Evolutionary conservation across 495 filamentous ascomycete species (phyloP).

Genomic region (Neurospora sp.): DNA sequence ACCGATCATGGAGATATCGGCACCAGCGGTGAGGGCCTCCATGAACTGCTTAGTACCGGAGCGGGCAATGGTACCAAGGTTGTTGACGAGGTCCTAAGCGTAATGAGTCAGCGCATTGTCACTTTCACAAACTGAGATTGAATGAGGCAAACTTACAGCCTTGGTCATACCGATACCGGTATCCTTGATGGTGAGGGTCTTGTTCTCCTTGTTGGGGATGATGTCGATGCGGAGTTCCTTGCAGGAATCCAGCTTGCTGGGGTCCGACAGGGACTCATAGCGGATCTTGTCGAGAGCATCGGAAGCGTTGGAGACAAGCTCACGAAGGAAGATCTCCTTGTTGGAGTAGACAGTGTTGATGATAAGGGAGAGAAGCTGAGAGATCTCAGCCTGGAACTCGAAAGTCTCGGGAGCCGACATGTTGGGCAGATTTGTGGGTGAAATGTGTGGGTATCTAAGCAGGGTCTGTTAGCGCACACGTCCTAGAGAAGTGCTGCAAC

Average conservation of each 20-base stretch:
- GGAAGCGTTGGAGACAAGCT: conserved; percentile 93
- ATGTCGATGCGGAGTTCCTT: conserved; percentile 98
- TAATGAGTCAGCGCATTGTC: conserved; percentile 12
- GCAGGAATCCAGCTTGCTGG: conserved; percentile 87
- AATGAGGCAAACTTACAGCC: conserved; percentile 59
- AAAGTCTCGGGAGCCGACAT: conserved; percentile 83
- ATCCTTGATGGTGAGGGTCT: conserved; percentile 94
- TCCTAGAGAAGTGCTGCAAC: background rate
- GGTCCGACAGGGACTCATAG: conserved; percentile 94
- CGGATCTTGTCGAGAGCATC: conserved; percentile 99
- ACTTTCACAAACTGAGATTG: background rate
- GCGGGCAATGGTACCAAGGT: conserved; percentile 97
- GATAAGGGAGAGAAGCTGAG: conserved; percentile 97
- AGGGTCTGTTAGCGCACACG: conserved; percentile 2
- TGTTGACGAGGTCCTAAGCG: conserved; percentile 89
- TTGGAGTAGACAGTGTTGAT: conserved; percentile 99
- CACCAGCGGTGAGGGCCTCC: conserved; percentile 96
- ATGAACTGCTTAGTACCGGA: conserved; percentile 99
- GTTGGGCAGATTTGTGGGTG: conserved; percentile 17
- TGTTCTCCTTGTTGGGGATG: conserved; percentile 89
- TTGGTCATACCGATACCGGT: conserved; percentile 99
- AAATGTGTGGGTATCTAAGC: conserved; percentile 17
- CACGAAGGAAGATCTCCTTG: conserved; percentile 99
- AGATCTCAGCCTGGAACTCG: conserved; percentile 99
- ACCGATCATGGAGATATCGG: conserved; percentile 99